These are phyloP conservation scores for Helotiales sp. DNA, from an alignment of 2,329 filamentous ascomycete species.

Conservation along the genomic window DNA sequence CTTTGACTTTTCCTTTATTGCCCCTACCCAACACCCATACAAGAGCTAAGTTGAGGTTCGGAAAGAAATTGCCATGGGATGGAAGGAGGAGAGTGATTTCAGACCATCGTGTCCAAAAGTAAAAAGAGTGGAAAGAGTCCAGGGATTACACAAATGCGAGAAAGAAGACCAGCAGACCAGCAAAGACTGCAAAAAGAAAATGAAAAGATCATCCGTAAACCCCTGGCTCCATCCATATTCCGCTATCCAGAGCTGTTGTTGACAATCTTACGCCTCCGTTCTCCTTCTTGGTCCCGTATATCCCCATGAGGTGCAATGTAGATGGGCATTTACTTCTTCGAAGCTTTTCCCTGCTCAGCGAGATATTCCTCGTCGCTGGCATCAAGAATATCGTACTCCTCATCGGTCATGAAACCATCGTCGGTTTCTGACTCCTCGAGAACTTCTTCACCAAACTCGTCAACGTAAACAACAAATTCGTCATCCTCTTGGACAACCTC, in stretches of 20 bases:
- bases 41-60: background rate
- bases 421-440: slow-evolving; percentile 63
- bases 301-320: slow-evolving; percentile 4
- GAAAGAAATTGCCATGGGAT: background rate
- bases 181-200: slow-evolving; percentile 9
- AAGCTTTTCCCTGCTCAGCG: slow-evolving; percentile 46
- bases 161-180: background rate
- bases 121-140: background rate
- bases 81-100: background rate
- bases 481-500: slow-evolving; percentile 51
- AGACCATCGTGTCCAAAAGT: background rate
- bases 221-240: slow-evolving; percentile 26
- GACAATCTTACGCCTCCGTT: slow-evolving; percentile 34
- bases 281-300: slow-evolving; percentile 8
- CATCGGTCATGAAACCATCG: slow-evolving; percentile 88
- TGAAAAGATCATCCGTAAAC: slow-evolving; percentile 19
- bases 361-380: slow-evolving; percentile 86
- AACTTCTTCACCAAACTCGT: slow-evolving; percentile 53
- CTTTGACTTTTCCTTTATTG: background rate
- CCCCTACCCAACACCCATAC: slow-evolving; percentile 3
- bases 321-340: slow-evolving; percentile 28
- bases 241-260: slow-evolving; percentile 30
- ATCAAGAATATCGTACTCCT: slow-evolving; percentile 97
- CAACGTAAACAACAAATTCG: no score
- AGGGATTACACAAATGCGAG: slow-evolving; percentile 1